These are phyloP conservation scores for Didymella segeticola DNA, from an alignment of 2,329 filamentous ascomycete genomes.

Conservation along the genomic window DNA sequence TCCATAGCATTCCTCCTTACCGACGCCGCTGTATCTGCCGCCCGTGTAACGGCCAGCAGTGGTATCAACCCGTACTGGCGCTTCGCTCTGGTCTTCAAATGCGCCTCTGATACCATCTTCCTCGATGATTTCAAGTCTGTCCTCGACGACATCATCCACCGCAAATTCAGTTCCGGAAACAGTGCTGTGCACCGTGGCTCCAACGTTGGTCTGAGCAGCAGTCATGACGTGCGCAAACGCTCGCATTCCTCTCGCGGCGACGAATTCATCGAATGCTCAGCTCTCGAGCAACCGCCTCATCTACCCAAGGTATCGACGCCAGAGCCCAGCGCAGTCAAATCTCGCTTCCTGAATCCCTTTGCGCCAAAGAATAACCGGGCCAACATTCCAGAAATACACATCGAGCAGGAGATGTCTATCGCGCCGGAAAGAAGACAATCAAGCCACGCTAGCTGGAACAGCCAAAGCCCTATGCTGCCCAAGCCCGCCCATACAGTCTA, in stretches of 20 bases:
- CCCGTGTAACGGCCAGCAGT: constrained; percentile 30
- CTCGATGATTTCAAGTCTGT: constrained; percentile 48
- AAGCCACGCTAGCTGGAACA: constrained; percentile 30
- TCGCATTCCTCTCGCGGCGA: constrained; percentile 29
- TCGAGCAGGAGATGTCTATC: constrained; percentile 32
- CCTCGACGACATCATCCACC: constrained; percentile 41
- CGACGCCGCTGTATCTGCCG: constrained; percentile 40
- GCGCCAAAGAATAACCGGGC: constrained; percentile 6
- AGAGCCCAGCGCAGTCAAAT: constrained; percentile 13
- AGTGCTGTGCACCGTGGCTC: constrained; percentile 25
- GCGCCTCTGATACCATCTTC: constrained; percentile 46
- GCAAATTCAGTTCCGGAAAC: constrained; percentile 31
- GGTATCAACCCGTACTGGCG: constrained; percentile 48
- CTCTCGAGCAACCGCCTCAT: constrained; percentile 15
- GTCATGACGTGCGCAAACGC: constrained; percentile 15
- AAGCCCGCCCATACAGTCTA: constrained; percentile 26
- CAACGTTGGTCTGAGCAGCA: constrained; percentile 10
- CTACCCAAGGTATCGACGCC: constrained; percentile 16
- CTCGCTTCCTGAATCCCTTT: constrained; percentile 26
- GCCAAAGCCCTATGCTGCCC: constrained; percentile 25
- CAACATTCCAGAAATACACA: constrained; percentile 30
- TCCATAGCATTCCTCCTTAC: constrained; percentile 42
- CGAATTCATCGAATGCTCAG: constrained; percentile 27
- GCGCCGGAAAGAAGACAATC: constrained; percentile 26
- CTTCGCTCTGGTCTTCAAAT: constrained; percentile 47